Percentiles rank a stretch among this genome's conserved stretches.
These are phyloP conservation scores for Daucus carota DNA, from an alignment of 129 eudicot species.

Conservation along the genomic window DNA sequence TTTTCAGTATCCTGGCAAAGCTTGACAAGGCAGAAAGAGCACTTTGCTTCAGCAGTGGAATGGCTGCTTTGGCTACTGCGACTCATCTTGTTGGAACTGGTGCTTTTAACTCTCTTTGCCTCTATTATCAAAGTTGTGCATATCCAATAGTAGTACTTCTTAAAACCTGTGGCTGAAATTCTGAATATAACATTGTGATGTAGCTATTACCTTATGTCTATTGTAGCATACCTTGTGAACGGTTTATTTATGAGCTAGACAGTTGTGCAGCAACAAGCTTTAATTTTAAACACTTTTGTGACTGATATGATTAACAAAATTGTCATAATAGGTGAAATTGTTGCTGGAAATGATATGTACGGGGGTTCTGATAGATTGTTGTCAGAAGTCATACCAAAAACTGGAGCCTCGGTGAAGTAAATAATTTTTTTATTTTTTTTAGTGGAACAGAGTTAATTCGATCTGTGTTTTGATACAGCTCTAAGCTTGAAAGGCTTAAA, in stretches of 20 bases:
- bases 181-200: background rate
- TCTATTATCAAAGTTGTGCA: conserved; percentile 6
- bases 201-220: background rate
- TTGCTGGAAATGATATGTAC: conserved; percentile 93
- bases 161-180: background rate
- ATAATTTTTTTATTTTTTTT: conserved; percentile 16
- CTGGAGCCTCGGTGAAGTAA: conserved; percentile 76
- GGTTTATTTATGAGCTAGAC: conserved; percentile 1
- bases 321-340: conserved; percentile 57
- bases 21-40: conserved; percentile 94
- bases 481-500: background rate
- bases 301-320: background rate
- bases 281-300: background rate
- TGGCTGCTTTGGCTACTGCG: conserved; percentile 92
- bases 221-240: background rate
- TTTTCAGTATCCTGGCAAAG: conserved; percentile 64
- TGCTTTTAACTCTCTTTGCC: conserved; percentile 22
- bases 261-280: too few relatives aligned
- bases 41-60: conserved; percentile 84
- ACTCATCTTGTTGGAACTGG: conserved; percentile 72
- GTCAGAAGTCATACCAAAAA: conserved; percentile 66
- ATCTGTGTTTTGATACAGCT: background rate
- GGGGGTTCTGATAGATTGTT: conserved; percentile 95
- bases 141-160: background rate
- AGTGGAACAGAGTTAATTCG: background rate